Base-by-base conservation (phyloP, 345 rosid genomes). In the Physaria fendleri region DNA sequence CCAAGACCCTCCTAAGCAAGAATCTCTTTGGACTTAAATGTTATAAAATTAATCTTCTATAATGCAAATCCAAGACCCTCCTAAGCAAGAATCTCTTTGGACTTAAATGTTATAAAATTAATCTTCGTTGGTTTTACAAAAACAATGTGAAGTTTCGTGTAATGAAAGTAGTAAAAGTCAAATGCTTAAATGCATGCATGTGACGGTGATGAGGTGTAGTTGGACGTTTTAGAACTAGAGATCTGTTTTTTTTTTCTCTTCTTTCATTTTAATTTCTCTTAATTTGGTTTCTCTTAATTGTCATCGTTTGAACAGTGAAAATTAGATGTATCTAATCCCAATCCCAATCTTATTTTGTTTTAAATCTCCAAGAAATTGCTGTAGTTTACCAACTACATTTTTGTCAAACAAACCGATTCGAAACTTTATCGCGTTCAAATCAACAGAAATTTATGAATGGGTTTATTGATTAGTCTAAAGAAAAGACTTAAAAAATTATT, bases 11-110 rank as follows among this genome's bases (percentile, higher is more conserved):
- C 84, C 76, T 10, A 84, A 82, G 69, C 76, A 70, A 70, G 91
- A 85, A 83, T 78, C 84, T 44, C 82, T 85, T 22, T 88, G 89
- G 89, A 88, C 81, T 68, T 85, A 37, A 37, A 39, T 54, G 5
- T 45, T 25, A 20, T 59, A 51, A 59, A 27, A 17, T 24, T 48
- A 23, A 47, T 48, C n/a, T n/a, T n/a, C n/a, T 69, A 71, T 72
- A 62, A 69, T 80, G 56, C 74, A 59, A 59, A 64, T 71, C 61
- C 84, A 88, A 66, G 91, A 85, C 41, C 85, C 87, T 62, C 84
- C 76, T 10, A 84, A 82, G 69, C 76, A 70, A 70, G 91, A 85
- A 83, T 78, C 84, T 44, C 82, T 85, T 22, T 88, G 89, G 89
- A 88, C 81, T 68, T 85, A 37, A n/a, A 39, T 54, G 5, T 45